Base-by-base conservation (phyloP, 306 rosid genomes). In the Ammopiptanthus mongolicus region DNA sequence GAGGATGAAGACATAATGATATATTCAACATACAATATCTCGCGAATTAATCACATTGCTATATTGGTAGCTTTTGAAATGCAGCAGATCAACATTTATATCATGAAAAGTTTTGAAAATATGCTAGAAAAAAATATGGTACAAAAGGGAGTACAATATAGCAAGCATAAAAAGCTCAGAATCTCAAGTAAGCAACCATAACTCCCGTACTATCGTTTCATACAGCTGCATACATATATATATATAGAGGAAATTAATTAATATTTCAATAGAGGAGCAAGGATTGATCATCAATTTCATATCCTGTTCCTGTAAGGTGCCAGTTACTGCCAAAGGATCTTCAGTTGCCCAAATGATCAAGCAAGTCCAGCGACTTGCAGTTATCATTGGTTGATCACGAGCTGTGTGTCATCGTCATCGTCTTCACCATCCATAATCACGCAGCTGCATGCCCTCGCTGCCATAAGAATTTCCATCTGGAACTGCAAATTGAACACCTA, bases 311-410 rank as follows among this genome's bases (percentile, higher is more conserved):
- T 46, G 66, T 44, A 44, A n/a, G 76, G 47, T 29, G 63, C 21
- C 8, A n/a, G n/a, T n/a, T n/a, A 78, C 70, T 87, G 94, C 97
- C 97, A 91, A 91, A 91, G 94, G 88, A 76, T 84, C 63, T 66
- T 73, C 76, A 71, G 97, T 91, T 88, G 94, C 97, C 97, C 97
- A 79, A 81, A 50, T 74, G 85, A 81, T 78, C 69, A 76, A 79
- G 73, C 90, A 77, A 81, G 85, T 75, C 56, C 52, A 47, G 21
- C 19, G 37, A 79, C 85, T 78, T 79, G 69, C 59, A 79, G 15
- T 76, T 78, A 52, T 77, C 80, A 83, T 53, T 42, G 50, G 75
- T 57, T 73, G 8, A 65, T 65, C 55, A 67, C 5, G 2, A 22
- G 5, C 33, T 31, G 10, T 9, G 18, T 76, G 2, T 62, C 73